A percentile compares a stretch with the other conserved stretches of the same genome.
Conservation (phyloP, 2,329 filamentous ascomycete genomes). For the Aspergillus sp. region DNA sequence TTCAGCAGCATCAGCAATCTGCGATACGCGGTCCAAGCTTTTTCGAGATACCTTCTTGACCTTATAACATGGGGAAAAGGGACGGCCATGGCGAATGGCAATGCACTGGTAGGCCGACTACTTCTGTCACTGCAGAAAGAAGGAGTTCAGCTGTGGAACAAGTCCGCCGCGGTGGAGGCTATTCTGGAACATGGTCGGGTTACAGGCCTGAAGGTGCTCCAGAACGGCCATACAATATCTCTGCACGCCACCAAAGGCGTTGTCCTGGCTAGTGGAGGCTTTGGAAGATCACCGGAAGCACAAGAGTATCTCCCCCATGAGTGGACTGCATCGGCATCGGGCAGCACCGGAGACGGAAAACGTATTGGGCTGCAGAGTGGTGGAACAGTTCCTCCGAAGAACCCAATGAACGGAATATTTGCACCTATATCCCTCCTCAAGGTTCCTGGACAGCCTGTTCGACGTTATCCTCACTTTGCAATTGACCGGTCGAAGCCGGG, state of each 20-base stretch:
- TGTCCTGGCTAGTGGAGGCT: not conserved
- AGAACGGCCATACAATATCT: not conserved
- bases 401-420: not conserved
- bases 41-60: not conserved
- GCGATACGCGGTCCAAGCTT: not conserved
- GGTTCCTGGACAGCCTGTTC: not conserved
- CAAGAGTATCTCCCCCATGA: not conserved
- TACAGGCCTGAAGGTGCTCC: not conserved
- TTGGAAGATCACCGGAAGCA: not conserved
- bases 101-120: not conserved
- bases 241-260: not conserved
- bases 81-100: not conserved
- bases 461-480: not conserved
- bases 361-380: not conserved
- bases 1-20: not conserved
- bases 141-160: not conserved
- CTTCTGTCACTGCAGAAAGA: not conserved
- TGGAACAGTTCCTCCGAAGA: not conserved
- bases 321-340: not conserved
- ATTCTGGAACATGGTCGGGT: not conserved
- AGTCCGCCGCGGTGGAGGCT: not conserved
- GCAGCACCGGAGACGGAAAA: not conserved
- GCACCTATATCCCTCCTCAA: not conserved
- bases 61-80: not conserved
- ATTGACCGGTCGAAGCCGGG: not conserved